Evolutionary conservation across 176 grass and related monocot species (phyloP).

Genomic region (Aegilops umbellulata): DNA sequence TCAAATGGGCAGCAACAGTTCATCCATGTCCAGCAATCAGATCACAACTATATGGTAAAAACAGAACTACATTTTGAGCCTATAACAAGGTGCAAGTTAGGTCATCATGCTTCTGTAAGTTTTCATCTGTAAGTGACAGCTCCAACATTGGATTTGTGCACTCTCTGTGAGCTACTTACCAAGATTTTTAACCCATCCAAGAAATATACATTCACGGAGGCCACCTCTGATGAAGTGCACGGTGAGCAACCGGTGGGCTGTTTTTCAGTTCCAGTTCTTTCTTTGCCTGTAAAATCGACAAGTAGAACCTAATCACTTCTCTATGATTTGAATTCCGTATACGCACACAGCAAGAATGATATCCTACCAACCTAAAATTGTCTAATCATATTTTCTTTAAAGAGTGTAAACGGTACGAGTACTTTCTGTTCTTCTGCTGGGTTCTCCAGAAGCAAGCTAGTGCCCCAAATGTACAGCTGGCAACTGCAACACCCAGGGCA

Average conservation of each 20-base stretch:
- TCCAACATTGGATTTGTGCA: background rate
- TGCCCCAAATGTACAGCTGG: constrained; percentile 84
- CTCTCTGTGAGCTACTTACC: constrained; percentile 12
- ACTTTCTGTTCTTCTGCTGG: constrained; percentile 99
- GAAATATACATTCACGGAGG: constrained; percentile 41
- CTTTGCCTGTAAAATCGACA: constrained; percentile 80
- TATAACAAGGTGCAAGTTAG: constrained; percentile 25
- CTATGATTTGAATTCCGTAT: constrained; percentile 30
- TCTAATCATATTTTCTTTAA: constrained; percentile 98
- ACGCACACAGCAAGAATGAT: constrained; percentile 26
- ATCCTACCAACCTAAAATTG: constrained; percentile 58
- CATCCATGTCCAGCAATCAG: background rate
- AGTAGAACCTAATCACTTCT: constrained; percentile 38
- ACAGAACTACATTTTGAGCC: constrained; percentile 21
- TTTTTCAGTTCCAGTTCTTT: constrained; percentile 85
- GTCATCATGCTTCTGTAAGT: constrained; percentile 11
- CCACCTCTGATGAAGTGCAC: constrained; percentile 19
- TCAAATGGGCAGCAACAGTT: constrained; percentile 9
- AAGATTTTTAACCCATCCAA: constrained; percentile 7
- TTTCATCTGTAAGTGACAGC: constrained; percentile 10
- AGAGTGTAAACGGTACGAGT: constrained; percentile 83
- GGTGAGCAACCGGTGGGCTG: constrained; percentile 15
- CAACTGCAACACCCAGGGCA: constrained; percentile 70
- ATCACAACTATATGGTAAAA: constrained; percentile 16
- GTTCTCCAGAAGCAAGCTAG: constrained; percentile 93